phyloP scores from a whole-genome alignment of 176 grass and related monocot species.

The Carex pumila region DNA sequence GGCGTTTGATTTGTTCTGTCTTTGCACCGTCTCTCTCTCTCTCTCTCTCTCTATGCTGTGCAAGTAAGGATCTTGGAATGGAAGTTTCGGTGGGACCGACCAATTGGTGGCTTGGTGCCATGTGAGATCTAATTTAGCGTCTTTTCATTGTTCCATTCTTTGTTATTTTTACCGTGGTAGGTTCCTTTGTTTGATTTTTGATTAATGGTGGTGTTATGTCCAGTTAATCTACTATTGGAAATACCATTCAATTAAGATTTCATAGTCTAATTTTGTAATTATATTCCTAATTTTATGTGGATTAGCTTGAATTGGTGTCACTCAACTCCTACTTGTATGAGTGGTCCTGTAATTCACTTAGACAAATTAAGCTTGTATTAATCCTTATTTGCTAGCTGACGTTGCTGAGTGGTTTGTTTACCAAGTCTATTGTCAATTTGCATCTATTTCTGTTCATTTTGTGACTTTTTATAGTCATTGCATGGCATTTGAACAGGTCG shows the following conservation, averaged over 20 bases:
- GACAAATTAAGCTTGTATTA: background rate
- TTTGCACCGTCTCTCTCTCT: constrained; percentile 32
- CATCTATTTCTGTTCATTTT: background rate
- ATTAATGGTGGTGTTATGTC: background rate
- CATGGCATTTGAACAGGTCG: background rate
- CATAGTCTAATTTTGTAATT: background rate
- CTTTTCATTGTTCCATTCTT: constrained; percentile 1
- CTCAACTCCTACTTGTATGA: background rate
- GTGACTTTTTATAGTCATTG: background rate
- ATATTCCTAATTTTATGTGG: background rate
- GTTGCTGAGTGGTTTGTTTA: background rate
- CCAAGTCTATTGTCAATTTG: background rate
- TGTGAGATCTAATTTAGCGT: constrained; percentile 7
- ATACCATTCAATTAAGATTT: background rate
- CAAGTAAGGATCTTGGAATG: constrained; percentile 35
- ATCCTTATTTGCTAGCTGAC: constrained; percentile 10
- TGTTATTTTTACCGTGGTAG: background rate
- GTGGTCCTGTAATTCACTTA: background rate
- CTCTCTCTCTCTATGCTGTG: constrained; percentile 30
- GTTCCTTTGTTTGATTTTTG: background rate
- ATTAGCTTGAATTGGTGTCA: constrained; percentile 5
- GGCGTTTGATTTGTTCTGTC: constrained; percentile 36
- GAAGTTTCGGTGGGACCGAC: constrained; percentile 29
- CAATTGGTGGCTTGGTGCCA: constrained; percentile 35
- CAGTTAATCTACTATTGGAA: background rate